A percentile compares a stretch with the other conserved stretches of the same genome.
phyloP scores from a whole-genome alignment of 2,329 filamentous ascomycete genomes.

The Fusarium temperatum region DNA sequence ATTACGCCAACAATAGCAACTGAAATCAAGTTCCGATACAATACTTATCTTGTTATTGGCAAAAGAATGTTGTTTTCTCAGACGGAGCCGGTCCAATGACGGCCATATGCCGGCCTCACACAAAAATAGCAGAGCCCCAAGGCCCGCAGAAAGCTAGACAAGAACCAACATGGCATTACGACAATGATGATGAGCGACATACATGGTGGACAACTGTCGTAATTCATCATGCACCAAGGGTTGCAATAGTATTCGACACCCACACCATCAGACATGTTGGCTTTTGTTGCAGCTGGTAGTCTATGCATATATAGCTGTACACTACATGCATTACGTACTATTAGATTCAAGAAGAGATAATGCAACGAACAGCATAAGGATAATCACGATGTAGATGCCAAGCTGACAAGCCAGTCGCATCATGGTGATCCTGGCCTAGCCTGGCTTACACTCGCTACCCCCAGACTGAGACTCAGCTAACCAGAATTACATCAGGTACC shows the following conservation, averaged over 20 bases:
- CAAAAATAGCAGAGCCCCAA: conserved; percentile 25
- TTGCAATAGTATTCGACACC: neutral
- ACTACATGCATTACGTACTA: neutral
- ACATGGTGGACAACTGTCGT: neutral
- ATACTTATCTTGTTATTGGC: neutral
- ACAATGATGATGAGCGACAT: conserved; percentile 2
- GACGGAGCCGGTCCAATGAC: conserved; percentile 27
- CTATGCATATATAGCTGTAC: conserved; percentile 4
- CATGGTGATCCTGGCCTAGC: neutral
- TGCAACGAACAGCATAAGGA: neutral
- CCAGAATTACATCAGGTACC: conserved; percentile 27
- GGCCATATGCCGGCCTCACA: conserved; percentile 5
- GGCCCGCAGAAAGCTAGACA: conserved; percentile 25
- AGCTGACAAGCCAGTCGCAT: conserved; percentile 15
- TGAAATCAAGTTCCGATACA: conserved; percentile 6
- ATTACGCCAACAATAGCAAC: neutral
- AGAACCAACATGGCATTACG: conserved; percentile 23
- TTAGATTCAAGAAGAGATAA: neutral
- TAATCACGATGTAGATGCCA: neutral
- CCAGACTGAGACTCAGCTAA: conserved; percentile 31
- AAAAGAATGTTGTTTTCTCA: conserved; percentile 5
- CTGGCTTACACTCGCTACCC: conserved; percentile 1
- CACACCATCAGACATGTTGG: conserved; percentile 5
- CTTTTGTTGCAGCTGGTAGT: conserved; percentile 4
- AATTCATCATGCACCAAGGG: conserved; percentile 11